Base-by-base conservation (phyloP, 495 filamentous ascomycete species). In the Penicillium riverlandense region DNA sequence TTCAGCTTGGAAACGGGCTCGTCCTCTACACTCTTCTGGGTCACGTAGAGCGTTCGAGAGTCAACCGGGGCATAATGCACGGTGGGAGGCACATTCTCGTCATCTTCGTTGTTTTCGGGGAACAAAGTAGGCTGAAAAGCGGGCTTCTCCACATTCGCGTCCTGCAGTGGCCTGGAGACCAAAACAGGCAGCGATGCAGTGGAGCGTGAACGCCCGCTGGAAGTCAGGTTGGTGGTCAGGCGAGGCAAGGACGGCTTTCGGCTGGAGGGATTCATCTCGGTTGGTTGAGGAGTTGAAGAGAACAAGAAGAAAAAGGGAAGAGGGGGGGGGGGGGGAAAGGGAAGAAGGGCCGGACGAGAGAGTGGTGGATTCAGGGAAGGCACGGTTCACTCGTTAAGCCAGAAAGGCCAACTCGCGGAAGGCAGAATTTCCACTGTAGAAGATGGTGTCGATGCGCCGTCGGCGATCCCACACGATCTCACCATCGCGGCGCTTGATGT, bases 401-500 rank as follows among this genome's bases (percentile, higher is more conserved):
- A 66, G 47, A 47, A 66, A 69, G 1, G 58, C 56, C 43, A 69
- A 37, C 45, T 60, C 62, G 30, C 49, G 52, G 38, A 64, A 66
- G 6, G 66, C 66, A 10, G 63, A 69, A 37, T 67, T 66, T 11
- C 70, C 80, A 63, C 71, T 88, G 49, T 74, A 72, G 72, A 72
- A 90, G 45, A 74, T 67, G 51, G 52, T 61, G 62, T 68, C 82
- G 53, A 70, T 76, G 62, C 71, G 80, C 62, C 57, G 55, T 42
- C 62, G 62, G 38, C 77, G 61, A 47, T 83, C 75, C 79, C 82
- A 84, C 9, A 84, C 67, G 29, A 69, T 55, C 11, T 67, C 60
- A 10, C 65, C 69, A 45, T 75, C 63, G 7, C 59, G 58, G 50
- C 74, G 69, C 58, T 75, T 78, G 48, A 91, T 88, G 49, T 83